These are phyloP conservation scores for Caryopteris hybrid DNA, from an alignment of 305 asterid species.

Conservation along the genomic window DNA sequence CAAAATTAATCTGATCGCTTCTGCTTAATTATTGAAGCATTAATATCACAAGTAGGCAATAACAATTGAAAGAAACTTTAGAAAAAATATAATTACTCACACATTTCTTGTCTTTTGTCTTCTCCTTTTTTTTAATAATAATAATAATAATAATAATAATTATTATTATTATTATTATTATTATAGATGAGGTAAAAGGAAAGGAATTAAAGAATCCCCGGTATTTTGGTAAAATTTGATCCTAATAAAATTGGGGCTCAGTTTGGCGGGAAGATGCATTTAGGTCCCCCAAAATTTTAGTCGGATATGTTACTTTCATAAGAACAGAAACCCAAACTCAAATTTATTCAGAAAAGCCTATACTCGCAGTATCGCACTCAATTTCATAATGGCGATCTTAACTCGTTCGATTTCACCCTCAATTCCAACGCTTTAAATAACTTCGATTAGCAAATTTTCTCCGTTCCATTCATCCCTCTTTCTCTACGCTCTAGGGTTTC, in stretches of 20 bases:
- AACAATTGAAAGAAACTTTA: no score
- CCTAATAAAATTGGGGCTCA: slow-evolving; percentile 18
- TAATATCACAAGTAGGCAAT: no score
- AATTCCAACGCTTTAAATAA: background rate
- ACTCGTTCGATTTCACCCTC: background rate
- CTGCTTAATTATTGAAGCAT: no score
- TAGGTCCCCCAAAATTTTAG: slow-evolving; percentile 7
- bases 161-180: no score
- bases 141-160: no score
- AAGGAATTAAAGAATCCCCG: no score
- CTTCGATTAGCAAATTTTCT: background rate
- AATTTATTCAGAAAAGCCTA: background rate
- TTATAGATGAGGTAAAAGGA: no score
- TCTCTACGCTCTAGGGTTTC: slow-evolving; percentile 23
- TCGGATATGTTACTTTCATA: background rate
- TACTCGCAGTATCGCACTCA: background rate
- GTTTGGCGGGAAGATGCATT: slow-evolving; percentile 51
- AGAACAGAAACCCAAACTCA: slow-evolving; percentile 23
- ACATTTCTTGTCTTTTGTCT: no score
- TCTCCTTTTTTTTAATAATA: no score
- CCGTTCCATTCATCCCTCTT: background rate
- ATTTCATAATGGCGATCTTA: slow-evolving; percentile 10
- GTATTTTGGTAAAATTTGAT: no score
- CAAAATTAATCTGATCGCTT: no score
- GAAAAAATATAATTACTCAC: no score